Percentiles rank a stretch among this genome's conserved stretches.
These are phyloP conservation scores for Dioszegia aurantiaca DNA, from an alignment of 768 basidiomycete genomes.

Conservation along the genomic window DNA sequence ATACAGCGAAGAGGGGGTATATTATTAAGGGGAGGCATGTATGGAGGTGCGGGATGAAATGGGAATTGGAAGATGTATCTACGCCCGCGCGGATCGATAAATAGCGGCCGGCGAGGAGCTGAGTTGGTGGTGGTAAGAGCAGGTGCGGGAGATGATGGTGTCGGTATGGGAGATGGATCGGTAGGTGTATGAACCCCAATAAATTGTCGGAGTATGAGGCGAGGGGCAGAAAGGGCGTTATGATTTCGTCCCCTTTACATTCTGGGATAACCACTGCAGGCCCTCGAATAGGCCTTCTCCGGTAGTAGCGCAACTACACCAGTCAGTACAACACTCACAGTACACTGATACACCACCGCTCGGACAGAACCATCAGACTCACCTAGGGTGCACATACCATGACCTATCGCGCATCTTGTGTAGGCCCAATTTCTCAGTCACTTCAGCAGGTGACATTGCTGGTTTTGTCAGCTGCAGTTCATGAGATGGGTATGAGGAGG, in stretches of 20 bases:
- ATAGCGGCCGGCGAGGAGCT: too few relatives aligned
- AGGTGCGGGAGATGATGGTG: too few relatives aligned
- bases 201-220: too few relatives aligned
- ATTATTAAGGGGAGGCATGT: too few relatives aligned
- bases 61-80: too few relatives aligned
- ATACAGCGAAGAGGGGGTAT: too few relatives aligned
- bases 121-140: too few relatives aligned
- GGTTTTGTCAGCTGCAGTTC: background rate
- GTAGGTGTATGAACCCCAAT: too few relatives aligned
- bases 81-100: too few relatives aligned
- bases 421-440: conserved; percentile 92
- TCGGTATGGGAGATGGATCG: too few relatives aligned
- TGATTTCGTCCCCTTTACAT: conserved; percentile 66
- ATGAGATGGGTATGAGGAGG: background rate
- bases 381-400: conserved; percentile 99
- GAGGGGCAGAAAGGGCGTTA: conserved; percentile 3
- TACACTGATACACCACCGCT: too few relatives aligned
- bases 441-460: conserved; percentile 99
- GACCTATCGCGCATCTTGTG: conserved; percentile 94
- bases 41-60: too few relatives aligned
- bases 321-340: background rate
- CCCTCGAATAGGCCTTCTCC: conserved; percentile 97
- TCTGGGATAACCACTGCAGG: conserved; percentile 93
- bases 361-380: conserved; percentile 36
- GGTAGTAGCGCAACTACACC: conserved; percentile 80